Evolutionary conservation across 139 green algal genomes (phyloP).

Genomic region (Eudorina sp.): DNA sequence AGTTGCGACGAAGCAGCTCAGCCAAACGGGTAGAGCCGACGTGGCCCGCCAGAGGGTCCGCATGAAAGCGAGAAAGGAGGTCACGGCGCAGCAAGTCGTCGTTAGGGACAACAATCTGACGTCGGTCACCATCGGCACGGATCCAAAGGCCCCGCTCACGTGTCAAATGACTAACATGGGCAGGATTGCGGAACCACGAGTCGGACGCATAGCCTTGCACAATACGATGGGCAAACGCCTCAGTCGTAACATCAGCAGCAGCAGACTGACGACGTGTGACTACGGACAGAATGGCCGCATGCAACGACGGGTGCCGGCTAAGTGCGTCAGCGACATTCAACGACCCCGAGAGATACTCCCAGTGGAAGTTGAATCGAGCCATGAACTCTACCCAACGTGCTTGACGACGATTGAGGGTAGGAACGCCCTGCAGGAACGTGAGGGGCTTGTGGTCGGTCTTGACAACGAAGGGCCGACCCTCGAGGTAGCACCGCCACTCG

Average conservation of each 20-base stretch:
- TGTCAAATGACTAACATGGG: not conserved
- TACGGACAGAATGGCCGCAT: not conserved
- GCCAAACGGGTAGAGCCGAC: not conserved
- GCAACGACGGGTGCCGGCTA: not conserved
- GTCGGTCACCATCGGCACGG: not conserved
- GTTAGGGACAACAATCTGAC: not conserved
- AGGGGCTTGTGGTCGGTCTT: slow-evolving; percentile 30
- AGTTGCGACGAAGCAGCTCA: not conserved
- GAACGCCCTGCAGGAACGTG: not conserved
- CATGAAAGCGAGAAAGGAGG: not conserved
- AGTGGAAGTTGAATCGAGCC: not conserved
- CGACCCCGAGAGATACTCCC: not conserved
- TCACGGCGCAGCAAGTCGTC: not conserved
- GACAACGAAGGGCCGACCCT: not conserved
- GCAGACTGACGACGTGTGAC: too few species aligned
- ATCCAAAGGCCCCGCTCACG: not conserved
- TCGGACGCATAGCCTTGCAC: not conserved
- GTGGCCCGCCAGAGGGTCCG: not conserved
- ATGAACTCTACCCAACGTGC: slow-evolving; percentile 12
- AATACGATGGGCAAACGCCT: not conserved
- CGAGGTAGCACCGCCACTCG: slow-evolving; percentile 16
- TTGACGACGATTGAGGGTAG: not conserved
- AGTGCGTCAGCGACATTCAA: slow-evolving; percentile 17
- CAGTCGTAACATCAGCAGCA: not conserved
- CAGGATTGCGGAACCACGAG: not conserved